A percentile compares a stretch with the other conserved stretches of the same genome.
These are phyloP conservation scores for Lactarius sp. DNA, from an alignment of 768 basidiomycete genomes.

Conservation along the genomic window DNA sequence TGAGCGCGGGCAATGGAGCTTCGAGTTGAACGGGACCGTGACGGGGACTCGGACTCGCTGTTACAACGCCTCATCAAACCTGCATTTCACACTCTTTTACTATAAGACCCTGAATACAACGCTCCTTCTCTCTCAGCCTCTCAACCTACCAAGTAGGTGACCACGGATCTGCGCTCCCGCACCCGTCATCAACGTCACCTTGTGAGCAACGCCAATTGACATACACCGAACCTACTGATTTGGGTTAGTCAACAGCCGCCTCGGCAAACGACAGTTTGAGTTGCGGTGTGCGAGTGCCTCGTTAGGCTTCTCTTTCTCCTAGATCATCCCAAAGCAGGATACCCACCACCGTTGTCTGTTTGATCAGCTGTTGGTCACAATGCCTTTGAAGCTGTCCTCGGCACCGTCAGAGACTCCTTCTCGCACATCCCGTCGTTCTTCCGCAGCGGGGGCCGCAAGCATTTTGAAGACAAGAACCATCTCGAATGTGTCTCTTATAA, in stretches of 20 bases:
- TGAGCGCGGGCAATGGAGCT: neutral
- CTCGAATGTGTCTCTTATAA: conserved; percentile 46
- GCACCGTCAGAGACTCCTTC: conserved; percentile 52
- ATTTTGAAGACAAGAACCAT: conserved; percentile 48
- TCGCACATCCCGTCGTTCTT: conserved; percentile 48
- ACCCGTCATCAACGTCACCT: neutral
- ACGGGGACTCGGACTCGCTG: neutral
- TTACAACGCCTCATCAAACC: neutral
- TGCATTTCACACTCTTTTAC: conserved; percentile 2
- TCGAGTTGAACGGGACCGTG: no score
- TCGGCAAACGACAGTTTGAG: neutral
- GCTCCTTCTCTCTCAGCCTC: neutral
- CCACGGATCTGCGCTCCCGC: neutral
- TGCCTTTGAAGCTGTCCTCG: conserved; percentile 19
- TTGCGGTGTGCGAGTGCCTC: neutral
- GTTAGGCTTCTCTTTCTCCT: neutral
- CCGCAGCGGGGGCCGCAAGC: conserved; percentile 35
- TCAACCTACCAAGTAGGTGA: neutral
- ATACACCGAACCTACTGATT: neutral
- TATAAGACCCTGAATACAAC: neutral
- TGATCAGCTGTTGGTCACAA: neutral
- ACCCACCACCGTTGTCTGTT: neutral
- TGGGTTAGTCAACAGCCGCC: neutral
- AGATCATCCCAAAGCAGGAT: neutral
- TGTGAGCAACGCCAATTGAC: neutral